These are phyloP conservation scores for Stephania yunnanensis DNA, from an alignment of 164 flowering plant genomes.

Conservation along the genomic window DNA sequence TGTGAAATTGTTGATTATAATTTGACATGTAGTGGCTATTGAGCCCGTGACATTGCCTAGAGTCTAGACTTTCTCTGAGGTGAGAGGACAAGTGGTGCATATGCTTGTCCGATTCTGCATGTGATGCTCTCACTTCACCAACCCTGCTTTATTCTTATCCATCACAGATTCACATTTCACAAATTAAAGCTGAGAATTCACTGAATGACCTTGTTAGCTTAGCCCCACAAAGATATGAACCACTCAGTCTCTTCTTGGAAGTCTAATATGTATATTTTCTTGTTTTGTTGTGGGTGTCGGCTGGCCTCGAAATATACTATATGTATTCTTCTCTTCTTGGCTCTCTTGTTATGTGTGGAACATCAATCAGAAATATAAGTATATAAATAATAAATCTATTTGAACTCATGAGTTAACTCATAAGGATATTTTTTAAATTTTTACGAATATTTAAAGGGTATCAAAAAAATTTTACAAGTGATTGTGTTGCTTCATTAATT, in stretches of 20 bases:
- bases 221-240: background rate
- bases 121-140: background rate
- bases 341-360: no score
- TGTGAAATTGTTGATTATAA: background rate
- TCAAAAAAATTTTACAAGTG: no score
- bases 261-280: background rate
- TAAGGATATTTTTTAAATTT: no score
- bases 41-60: background rate
- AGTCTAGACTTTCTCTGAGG: background rate
- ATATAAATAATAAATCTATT: no score
- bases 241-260: background rate
- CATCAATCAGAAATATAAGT: no score
- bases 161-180: no score
- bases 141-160: background rate
- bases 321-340: background rate
- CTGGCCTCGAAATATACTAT: background rate
- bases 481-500: no score
- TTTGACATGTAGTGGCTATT: background rate
- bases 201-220: background rate
- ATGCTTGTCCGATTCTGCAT: background rate
- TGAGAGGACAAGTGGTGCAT: background rate
- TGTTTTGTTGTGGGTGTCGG: conserved; percentile 1
- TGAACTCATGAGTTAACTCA: no score
- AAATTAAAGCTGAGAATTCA: background rate
- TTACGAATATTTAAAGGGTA: no score